A percentile compares a stretch with the other conserved stretches of the same genome.
Evolutionary conservation across 2,329 filamentous ascomycete species (phyloP).

Genomic region (Colletotrichum ledebouriae): DNA sequence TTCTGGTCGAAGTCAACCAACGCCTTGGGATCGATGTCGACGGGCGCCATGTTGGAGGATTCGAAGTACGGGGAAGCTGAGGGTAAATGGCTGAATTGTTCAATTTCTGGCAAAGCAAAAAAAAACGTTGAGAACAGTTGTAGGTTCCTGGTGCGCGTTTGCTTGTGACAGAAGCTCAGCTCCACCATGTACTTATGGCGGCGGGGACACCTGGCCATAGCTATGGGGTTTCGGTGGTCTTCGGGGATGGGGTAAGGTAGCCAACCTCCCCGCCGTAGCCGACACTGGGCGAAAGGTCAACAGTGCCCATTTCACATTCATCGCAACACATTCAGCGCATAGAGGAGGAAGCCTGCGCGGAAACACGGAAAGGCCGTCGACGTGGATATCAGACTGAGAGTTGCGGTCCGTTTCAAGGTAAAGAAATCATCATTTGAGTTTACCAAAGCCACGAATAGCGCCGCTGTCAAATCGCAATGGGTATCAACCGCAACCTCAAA

Average conservation of each 20-base stretch:
- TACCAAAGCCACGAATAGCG: constrained; percentile 1
- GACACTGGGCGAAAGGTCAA: background rate
- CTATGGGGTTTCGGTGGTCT: constrained; percentile 23
- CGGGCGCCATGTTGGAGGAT: constrained; percentile 53
- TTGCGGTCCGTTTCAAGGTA: background rate
- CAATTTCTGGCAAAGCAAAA: constrained; percentile 12
- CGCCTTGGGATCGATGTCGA: constrained; percentile 53
- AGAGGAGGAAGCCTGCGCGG: constrained; percentile 2
- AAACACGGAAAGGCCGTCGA: constrained; percentile 8
- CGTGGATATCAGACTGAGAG: background rate
- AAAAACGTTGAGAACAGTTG: constrained; percentile 39
- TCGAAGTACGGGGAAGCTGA: background rate
- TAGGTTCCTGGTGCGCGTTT: constrained; percentile 12
- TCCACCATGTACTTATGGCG: constrained; percentile 38
- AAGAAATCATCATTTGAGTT: constrained; percentile 3
- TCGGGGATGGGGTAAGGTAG: constrained; percentile 14
- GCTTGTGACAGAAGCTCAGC: constrained; percentile 40
- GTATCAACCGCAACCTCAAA: constrained; percentile 41
- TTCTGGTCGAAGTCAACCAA: constrained; percentile 76
- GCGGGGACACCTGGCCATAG: constrained; percentile 41
- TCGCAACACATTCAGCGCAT: background rate
- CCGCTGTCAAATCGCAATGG: constrained; percentile 37
- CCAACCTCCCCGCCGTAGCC: constrained; percentile 22
- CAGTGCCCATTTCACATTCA: background rate
- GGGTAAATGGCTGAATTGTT: background rate